Percentiles rank a stretch among this genome's conserved stretches.
phyloP scores from a whole-genome alignment of 768 basidiomycete genomes.

The Pisolithus albus region DNA sequence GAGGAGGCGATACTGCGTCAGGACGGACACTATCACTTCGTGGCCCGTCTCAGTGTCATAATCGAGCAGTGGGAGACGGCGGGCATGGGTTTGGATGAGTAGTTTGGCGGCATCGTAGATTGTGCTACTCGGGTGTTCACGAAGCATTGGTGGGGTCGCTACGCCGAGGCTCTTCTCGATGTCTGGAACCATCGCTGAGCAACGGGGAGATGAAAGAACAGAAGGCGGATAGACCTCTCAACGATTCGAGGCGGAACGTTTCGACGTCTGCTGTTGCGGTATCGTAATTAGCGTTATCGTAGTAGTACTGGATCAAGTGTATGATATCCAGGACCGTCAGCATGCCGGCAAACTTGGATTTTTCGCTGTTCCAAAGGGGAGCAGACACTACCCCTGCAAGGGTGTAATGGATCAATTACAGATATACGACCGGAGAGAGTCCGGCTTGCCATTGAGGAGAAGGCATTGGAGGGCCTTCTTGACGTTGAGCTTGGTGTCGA shows the following conservation, averaged over 20 bases:
- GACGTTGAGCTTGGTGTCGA: slow-evolving; percentile 93
- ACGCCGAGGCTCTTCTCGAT: slow-evolving; percentile 92
- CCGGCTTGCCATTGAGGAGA: slow-evolving; percentile 59
- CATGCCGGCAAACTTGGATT: slow-evolving; percentile 93
- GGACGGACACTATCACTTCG: slow-evolving; percentile 90
- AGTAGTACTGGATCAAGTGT: slow-evolving; percentile 98
- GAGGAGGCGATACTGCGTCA: slow-evolving; percentile 96
- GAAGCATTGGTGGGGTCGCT: slow-evolving; percentile 82
- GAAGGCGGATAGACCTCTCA: slow-evolving; percentile 60
- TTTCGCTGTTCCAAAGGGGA: slow-evolving; percentile 95
- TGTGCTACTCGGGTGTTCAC: slow-evolving; percentile 80
- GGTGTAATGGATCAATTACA: background rate
- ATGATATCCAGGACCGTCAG: slow-evolving; percentile 99
- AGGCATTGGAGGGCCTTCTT: slow-evolving; percentile 91
- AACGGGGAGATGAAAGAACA: slow-evolving; percentile 5
- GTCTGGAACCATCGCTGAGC: slow-evolving; percentile 41
- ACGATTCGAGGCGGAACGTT: slow-evolving; percentile 77
- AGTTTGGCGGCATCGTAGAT: slow-evolving; percentile 86
- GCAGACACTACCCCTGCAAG: slow-evolving; percentile 89
- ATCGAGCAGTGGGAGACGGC: slow-evolving; percentile 90
- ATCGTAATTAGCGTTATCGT: slow-evolving; percentile 75
- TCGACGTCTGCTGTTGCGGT: slow-evolving; percentile 88
- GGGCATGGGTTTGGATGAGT: slow-evolving; percentile 92
- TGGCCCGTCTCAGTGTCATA: slow-evolving; percentile 89
- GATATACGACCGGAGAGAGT: background rate